A percentile compares a stretch with the other conserved stretches of the same genome.
Conservation (phyloP, 441 rosid species). For the Gossypium laxum region DNA sequence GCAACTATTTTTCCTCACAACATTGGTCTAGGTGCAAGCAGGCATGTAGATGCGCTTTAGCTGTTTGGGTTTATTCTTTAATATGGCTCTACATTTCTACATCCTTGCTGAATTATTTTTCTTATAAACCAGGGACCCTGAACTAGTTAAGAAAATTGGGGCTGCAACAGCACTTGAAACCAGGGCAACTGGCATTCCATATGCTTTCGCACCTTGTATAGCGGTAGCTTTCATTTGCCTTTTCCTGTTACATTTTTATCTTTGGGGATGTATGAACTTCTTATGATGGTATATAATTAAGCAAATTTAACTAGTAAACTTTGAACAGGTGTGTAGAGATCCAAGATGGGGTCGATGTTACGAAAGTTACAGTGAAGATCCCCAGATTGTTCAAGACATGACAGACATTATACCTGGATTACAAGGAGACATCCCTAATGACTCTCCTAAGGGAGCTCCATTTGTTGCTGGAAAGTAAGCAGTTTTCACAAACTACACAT, state of each 20-base stretch:
- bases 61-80: neutral
- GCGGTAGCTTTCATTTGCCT: slow-evolving; percentile 30
- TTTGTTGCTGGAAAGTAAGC: slow-evolving; percentile 50
- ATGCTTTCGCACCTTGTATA: slow-evolving; percentile 54
- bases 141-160: slow-evolving; percentile 52
- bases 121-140: slow-evolving; percentile 34
- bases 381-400: slow-evolving; percentile 41
- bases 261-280: neutral
- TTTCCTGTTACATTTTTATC: neutral
- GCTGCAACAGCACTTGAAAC: slow-evolving; percentile 65
- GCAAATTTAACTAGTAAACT: too few species aligned
- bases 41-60: slow-evolving; percentile 28
- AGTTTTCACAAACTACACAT: neutral
- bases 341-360: slow-evolving; percentile 72
- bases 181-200: slow-evolving; percentile 55
- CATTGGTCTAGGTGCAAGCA: slow-evolving; percentile 73
- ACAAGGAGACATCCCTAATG: slow-evolving; percentile 45
- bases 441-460: slow-evolving; percentile 34
- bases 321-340: slow-evolving; percentile 52
- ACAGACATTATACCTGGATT: slow-evolving; percentile 48
- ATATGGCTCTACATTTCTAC: neutral
- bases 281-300: neutral
- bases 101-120: neutral
- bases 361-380: slow-evolving; percentile 63
- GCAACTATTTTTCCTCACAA: slow-evolving; percentile 89